Evolutionary conservation across 2,329 filamentous ascomycete species (phyloP).

Genomic region (Verruconis gallopava): DNA sequence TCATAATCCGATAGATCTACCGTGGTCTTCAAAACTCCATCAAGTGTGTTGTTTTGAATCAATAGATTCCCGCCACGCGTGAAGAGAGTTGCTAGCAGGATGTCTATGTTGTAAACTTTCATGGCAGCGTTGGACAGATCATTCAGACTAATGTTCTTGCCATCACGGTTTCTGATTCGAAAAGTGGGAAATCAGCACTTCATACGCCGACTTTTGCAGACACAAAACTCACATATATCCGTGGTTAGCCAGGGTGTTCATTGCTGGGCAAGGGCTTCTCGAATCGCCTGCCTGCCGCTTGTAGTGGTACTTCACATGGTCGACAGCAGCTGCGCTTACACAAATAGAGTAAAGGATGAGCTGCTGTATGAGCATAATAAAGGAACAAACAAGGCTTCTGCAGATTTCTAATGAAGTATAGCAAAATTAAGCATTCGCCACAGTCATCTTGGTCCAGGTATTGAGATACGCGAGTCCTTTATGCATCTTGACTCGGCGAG

Average conservation of each 20-base stretch:
- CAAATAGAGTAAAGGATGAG: too few species aligned
- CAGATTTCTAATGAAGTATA: too few species aligned
- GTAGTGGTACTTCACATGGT: background rate
- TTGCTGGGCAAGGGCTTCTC: constrained; percentile 19
- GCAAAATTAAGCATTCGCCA: too few species aligned
- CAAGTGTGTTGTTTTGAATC: background rate
- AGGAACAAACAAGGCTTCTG: too few species aligned
- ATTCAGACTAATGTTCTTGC: constrained; percentile 20
- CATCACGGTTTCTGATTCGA: constrained; percentile 17
- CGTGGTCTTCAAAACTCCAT: constrained; percentile 13
- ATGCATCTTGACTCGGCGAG: too few species aligned
- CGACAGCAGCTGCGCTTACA: too few species aligned
- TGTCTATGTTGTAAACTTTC: constrained; percentile 21
- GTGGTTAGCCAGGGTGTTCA: constrained; percentile 24
- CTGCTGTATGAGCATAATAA: too few species aligned
- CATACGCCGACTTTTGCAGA: background rate
- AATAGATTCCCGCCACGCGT: constrained; percentile 12
- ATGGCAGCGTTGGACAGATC: constrained; percentile 16
- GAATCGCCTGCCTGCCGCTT: constrained; percentile 4
- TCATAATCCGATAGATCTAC: constrained; percentile 19
- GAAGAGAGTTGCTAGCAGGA: constrained; percentile 18
- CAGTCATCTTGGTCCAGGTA: too few species aligned
- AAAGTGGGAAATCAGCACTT: background rate
- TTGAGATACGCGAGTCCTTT: too few species aligned
- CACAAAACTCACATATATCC: constrained; percentile 15